Percentiles rank a stretch among this genome's conserved stretches.
Conservation (phyloP, 257 asterid species). For the Solanum etuberosum region DNA sequence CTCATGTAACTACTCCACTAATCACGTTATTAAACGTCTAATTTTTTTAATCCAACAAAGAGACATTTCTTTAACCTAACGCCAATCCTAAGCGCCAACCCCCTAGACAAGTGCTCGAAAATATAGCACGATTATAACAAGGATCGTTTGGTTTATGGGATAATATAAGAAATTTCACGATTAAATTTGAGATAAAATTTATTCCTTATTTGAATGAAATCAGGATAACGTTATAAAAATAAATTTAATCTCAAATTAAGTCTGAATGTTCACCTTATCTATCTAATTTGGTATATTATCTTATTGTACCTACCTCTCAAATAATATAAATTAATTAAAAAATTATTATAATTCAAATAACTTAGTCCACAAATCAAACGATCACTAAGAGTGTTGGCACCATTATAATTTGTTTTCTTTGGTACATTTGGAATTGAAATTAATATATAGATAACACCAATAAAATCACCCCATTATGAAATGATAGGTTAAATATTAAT, state of each 20-base stretch:
- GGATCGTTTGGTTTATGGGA: rapidly evolving
- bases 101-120: neutral
- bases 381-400: too few relatives aligned
- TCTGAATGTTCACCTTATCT: neutral
- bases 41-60: neutral
- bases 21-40: neutral
- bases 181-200: neutral
- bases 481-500: neutral
- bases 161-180: neutral
- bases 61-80: neutral
- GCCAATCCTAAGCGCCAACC: neutral
- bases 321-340: too few relatives aligned
- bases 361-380: neutral
- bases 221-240: too few relatives aligned
- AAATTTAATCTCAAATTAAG: too few relatives aligned
- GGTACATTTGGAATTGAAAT: neutral
- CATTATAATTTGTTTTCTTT: neutral
- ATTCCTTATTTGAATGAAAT: neutral
- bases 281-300: too few relatives aligned
- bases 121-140: neutral
- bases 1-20: neutral
- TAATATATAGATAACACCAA: neutral
- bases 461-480: neutral
- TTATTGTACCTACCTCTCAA: neutral
- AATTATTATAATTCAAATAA: too few relatives aligned